Evolutionary conservation across 768 basidiomycete genomes (phyloP).

Genomic region (Kwoniella botswanensis): DNA sequence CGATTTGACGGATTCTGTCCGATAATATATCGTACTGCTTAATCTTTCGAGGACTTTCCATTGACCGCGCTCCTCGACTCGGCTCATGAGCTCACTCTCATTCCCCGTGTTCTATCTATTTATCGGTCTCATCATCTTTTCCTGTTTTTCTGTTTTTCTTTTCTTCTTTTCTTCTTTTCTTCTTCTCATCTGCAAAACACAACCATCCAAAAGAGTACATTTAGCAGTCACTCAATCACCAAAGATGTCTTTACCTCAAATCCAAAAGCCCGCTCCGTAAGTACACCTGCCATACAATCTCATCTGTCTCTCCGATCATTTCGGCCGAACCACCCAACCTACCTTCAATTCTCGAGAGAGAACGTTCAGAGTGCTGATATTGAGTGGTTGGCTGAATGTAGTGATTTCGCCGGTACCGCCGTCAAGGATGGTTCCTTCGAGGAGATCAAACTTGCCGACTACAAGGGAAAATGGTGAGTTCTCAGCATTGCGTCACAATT

Average conservation of each 20-base stretch:
- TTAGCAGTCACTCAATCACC: neutral
- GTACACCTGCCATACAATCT: slow-evolving; percentile 1
- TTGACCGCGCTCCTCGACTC: neutral
- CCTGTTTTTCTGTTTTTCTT: slow-evolving; percentile 11
- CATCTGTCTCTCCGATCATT: neutral
- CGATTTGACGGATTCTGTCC: slow-evolving; percentile 8
- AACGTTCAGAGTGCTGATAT: neutral
- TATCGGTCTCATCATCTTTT: neutral
- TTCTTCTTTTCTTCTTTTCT: slow-evolving; percentile 11
- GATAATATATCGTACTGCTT: too few relatives aligned
- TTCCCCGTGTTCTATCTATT: neutral
- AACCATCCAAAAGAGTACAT: neutral
- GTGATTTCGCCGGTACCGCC: slow-evolving; percentile 61
- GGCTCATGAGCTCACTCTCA: neutral
- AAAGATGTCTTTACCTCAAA: slow-evolving; percentile 42
- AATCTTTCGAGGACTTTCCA: slow-evolving; percentile 18
- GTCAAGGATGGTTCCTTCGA: slow-evolving; percentile 79
- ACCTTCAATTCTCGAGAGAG: neutral
- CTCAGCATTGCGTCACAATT: too few relatives aligned
- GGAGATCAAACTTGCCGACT: slow-evolving; percentile 74
- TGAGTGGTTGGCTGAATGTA: neutral
- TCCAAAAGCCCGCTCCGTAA: slow-evolving; percentile 82
- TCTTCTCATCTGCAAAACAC: slow-evolving; percentile 10
- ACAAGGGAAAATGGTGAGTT: slow-evolving; percentile 77
- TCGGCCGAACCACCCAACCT: slow-evolving; percentile 8